Evolutionary conservation across 2,329 filamentous ascomycete genomes (phyloP), one percentile per base, ranked within the genome.

Genomic region (Arthrobotrys sphaeroides): DNA sequence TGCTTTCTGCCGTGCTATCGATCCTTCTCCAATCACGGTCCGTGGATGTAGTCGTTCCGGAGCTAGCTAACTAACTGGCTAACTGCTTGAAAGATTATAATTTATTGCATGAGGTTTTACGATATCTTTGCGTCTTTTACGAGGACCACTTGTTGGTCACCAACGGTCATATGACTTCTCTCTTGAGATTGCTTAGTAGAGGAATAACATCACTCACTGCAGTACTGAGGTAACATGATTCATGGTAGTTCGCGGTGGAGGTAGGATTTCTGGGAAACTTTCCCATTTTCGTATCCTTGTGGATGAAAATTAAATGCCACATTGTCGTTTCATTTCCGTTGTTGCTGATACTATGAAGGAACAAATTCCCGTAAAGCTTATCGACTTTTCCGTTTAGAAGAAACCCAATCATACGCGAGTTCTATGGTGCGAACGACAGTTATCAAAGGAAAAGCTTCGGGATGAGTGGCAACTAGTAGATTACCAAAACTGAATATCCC

Each of bases 171-270:
- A n/a, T n/a, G n/a, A n/a, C 49, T 69, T 60, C 53, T 55, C 43
- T 42, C 24, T 53, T 45, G 20, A 59, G 57, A 67, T 67, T 59
- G 12, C 49, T n/a, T n/a, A n/a, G n/a, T n/a, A n/a, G n/a, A n/a
- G n/a, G n/a, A n/a, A n/a, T n/a, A n/a, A n/a, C n/a, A n/a, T n/a
- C n/a, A n/a, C n/a, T n/a, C n/a, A n/a, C n/a, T n/a, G n/a, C n/a
- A n/a, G n/a, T n/a, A n/a, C n/a, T 24, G 47, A 28, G 33, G 13
- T 43, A 53, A 36, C 28, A 38, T 13, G 49, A 55, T 55, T 53
- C 47, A 53, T 53, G 47, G 47, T 13, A 31, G 24, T 10, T 18
- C 47, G 33, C 33, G 1, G 28, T 9, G 28, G 6, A 26, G 31
- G 49, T 18, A 55, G 31, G 28, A 18, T 13, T 20, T 18, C n/a